Evolutionary conservation across 2,329 filamentous ascomycete species (phyloP).

Genomic region (Diplodia intermedia): DNA sequence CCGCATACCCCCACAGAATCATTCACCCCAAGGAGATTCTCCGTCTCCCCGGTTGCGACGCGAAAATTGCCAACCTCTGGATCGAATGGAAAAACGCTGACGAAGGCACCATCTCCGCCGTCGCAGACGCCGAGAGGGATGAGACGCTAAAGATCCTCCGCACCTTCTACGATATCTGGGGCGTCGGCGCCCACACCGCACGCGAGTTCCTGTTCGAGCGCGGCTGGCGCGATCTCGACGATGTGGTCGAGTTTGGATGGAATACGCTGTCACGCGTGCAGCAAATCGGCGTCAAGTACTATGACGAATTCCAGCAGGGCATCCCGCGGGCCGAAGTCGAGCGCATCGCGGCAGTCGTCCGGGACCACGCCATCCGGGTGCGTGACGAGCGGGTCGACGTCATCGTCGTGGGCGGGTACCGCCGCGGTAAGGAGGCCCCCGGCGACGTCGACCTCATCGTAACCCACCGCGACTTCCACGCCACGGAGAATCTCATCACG

Average conservation of each 20-base stretch:
- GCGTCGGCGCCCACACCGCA: slow-evolving; percentile 84
- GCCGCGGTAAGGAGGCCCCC: slow-evolving; percentile 74
- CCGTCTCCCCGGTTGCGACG: slow-evolving; percentile 77
- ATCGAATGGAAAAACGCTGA: slow-evolving; percentile 70
- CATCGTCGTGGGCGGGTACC: slow-evolving; percentile 79
- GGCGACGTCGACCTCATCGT: slow-evolving; percentile 89
- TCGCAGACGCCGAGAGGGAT: slow-evolving; percentile 68
- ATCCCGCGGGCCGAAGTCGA: slow-evolving; percentile 79
- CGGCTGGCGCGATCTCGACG: slow-evolving; percentile 83
- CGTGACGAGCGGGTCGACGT: slow-evolving; percentile 62
- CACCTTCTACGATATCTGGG: slow-evolving; percentile 86
- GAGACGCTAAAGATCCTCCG: slow-evolving; percentile 68
- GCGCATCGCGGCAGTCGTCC: slow-evolving; percentile 68
- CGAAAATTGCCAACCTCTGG: slow-evolving; percentile 79
- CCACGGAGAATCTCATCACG: slow-evolving; percentile 73
- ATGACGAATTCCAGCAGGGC: slow-evolving; percentile 77
- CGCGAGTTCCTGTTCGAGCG: slow-evolving; percentile 78
- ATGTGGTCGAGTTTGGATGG: slow-evolving; percentile 87
- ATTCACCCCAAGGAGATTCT: slow-evolving; percentile 52
- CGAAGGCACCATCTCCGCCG: slow-evolving; percentile 66
- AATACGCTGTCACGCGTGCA: slow-evolving; percentile 75
- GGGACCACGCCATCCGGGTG: slow-evolving; percentile 70
- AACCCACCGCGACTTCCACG: slow-evolving; percentile 73
- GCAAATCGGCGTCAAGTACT: slow-evolving; percentile 93
- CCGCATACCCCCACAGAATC: slow-evolving; percentile 75